Conservation (phyloP, 1,284 basidiomycete genomes). For the Malassezia restricta region DNA sequence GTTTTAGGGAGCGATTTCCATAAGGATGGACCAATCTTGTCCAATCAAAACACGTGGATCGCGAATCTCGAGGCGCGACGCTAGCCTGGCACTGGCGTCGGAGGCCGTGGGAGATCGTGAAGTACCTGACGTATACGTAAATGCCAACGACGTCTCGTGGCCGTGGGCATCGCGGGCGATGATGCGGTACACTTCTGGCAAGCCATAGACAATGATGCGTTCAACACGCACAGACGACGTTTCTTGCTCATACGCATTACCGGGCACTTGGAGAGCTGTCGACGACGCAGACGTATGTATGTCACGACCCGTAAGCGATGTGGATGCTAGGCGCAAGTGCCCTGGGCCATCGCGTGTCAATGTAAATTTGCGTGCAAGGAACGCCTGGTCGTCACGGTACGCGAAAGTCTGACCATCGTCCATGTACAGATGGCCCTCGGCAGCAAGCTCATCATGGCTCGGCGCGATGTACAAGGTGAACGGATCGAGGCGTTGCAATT, state of each 20-base stretch:
- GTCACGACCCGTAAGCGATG: background rate
- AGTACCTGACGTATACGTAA: constrained; percentile 17
- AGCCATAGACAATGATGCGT: constrained; percentile 35
- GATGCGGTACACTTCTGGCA: constrained; percentile 16
- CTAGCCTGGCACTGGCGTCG: constrained; percentile 13
- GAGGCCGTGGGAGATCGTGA: background rate
- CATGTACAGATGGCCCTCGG: constrained; percentile 76
- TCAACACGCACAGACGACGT: constrained; percentile 34
- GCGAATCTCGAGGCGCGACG: constrained; percentile 28
- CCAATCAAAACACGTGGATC: constrained; percentile 28
- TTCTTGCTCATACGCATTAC: constrained; percentile 28
- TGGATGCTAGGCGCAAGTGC: background rate
- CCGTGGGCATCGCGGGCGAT: constrained; percentile 14
- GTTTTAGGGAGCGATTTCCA: background rate
- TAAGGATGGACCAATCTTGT: constrained; percentile 25
- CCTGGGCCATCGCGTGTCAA: background rate
- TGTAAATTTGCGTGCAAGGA: constrained; percentile 53
- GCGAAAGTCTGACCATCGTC: constrained; percentile 84
- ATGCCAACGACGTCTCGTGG: constrained; percentile 13
- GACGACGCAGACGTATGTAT: background rate
- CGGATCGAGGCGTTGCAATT: constrained; percentile 79
- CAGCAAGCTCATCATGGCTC: constrained; percentile 48
- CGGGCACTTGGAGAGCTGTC: background rate
- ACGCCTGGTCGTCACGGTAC: constrained; percentile 60
- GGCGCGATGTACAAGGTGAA: constrained; percentile 81